Base-by-base conservation (phyloP, 2,329 filamentous ascomycete genomes). In the Phaeoacremonium minimum region DNA sequence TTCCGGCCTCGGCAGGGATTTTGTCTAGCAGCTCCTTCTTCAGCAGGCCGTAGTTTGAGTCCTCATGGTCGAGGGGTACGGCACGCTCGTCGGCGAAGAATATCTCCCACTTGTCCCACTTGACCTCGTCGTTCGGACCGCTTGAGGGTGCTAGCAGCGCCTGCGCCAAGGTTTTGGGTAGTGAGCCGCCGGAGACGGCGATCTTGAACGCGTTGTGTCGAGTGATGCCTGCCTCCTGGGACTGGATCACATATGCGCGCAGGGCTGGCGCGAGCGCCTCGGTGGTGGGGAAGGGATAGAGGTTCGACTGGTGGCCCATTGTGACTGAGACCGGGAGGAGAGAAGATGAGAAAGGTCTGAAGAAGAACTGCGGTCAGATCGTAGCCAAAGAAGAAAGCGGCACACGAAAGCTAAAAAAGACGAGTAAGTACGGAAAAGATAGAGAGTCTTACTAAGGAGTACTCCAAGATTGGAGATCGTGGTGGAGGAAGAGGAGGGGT, bases 11-110 rank as follows among this genome's bases (percentile, higher is more conserved):
- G 31, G 71, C 63, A 29, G 90, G 88, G 45, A 97, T 85, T 69
- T 94, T 91, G 67, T 90, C 83, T 44, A 98, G 73, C 34, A 96
- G 73, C 66, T 96, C 89, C 32, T 80, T 70, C 70, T 95, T 93
- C 49, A 97, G 68, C 30, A 96, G 79, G 43, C 71, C 80, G 67
- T 96, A 95, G 69, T 97, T 98, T 69, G 89, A 95, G 69, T 98
- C 91, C 47, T 80, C 75, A 66, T 97, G 85, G 61, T 93, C 83
- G 49, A 96, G 82, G 15, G 93, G 86, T 36, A 97, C 93, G 50
- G 87, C 87, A 55, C 93, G 87, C 73, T 98, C 93, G 60, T 98
- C 93, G 56, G 91, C 91, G 64, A 96, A 97, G 75, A 97, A 98
- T 56, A 98, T 87, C 55, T 97, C 87, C 93, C 93, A 98, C 62